A percentile compares a stretch with the other conserved stretches of the same genome.
Conservation (phyloP, 768 basidiomycete species). For the Xerocomellus chrysenteron region DNA sequence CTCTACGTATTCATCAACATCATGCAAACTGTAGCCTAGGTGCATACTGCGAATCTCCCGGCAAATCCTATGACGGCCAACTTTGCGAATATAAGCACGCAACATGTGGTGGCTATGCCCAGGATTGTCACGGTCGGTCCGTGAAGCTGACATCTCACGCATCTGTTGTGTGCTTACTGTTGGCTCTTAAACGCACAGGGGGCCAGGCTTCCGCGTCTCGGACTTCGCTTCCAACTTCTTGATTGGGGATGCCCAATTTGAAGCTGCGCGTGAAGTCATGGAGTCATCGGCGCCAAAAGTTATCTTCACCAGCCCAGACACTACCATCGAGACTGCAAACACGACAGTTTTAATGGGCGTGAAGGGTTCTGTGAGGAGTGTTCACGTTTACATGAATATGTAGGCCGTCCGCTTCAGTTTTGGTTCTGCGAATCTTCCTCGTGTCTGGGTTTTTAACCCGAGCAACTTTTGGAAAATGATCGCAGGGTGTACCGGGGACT, state of each 20-base stretch:
- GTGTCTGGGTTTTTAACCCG: neutral
- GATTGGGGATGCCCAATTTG: slow-evolving; percentile 68
- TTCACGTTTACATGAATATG: slow-evolving; percentile 75
- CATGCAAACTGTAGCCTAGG: slow-evolving; percentile 43
- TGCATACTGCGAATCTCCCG: slow-evolving; percentile 77
- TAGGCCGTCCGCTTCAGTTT: slow-evolving; percentile 31
- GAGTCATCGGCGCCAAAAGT: slow-evolving; percentile 21
- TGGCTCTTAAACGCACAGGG: slow-evolving; percentile 38
- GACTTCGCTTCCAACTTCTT: slow-evolving; percentile 76
- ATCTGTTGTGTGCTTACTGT: neutral
- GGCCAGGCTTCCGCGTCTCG: slow-evolving; percentile 72
- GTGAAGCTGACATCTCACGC: slow-evolving; percentile 8
- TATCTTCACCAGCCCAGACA: slow-evolving; percentile 20
- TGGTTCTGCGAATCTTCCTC: neutral
- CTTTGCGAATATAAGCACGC: slow-evolving; percentile 70
- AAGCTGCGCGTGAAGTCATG: slow-evolving; percentile 68
- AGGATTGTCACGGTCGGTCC: slow-evolving; percentile 72
- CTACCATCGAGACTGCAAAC: slow-evolving; percentile 17
- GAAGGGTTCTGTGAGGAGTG: slow-evolving; percentile 60
- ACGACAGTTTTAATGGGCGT: slow-evolving; percentile 41
- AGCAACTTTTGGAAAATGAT: neutral
- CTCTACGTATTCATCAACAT: neutral
- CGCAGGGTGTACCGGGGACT: neutral
- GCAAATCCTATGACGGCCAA: slow-evolving; percentile 62
- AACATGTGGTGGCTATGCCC: slow-evolving; percentile 67